phyloP scores from a whole-genome alignment of 2,329 filamentous ascomycete genomes.

The Stachybotrys chlorohalonatus region DNA sequence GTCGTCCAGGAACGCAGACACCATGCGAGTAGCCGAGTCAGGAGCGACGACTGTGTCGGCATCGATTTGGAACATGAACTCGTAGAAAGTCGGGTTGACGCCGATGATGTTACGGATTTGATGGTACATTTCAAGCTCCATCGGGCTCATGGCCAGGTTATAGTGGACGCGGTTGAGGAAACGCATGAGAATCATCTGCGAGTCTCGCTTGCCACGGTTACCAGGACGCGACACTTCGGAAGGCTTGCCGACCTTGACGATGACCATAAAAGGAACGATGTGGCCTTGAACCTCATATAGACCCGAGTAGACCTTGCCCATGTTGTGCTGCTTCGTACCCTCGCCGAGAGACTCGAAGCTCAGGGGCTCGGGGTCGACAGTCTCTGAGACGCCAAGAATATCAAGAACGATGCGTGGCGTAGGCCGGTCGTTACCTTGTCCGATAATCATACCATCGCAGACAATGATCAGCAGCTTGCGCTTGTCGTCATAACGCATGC shows the following conservation, averaged over 20 bases:
- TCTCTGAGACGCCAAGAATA: conserved; percentile 90
- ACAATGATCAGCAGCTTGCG: conserved; percentile 88
- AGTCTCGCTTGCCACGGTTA: conserved; percentile 98
- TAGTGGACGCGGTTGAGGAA: conserved; percentile 99
- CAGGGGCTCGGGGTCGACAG: conserved; percentile 86
- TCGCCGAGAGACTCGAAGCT: conserved; percentile 96
- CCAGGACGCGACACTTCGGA: conserved; percentile 91
- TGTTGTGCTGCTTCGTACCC: conserved; percentile 96
- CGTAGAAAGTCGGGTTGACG: conserved; percentile 97
- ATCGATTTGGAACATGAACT: conserved; percentile 93
- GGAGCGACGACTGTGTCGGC: conserved; percentile 89
- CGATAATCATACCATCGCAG: conserved; percentile 99
- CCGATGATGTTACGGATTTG: conserved; percentile 98
- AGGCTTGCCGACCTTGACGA: conserved; percentile 96
- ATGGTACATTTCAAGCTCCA: conserved; percentile 97
- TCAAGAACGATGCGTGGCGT: conserved; percentile 94
- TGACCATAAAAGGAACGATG: conserved; percentile 92
- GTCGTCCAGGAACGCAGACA: conserved; percentile 83
- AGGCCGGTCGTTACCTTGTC: conserved; percentile 92
- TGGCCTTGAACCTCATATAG: conserved; percentile 96
- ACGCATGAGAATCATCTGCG: conserved; percentile 96
- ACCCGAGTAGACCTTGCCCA: conserved; percentile 97
- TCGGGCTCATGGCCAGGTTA: conserved; percentile 88
- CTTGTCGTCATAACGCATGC: conserved; percentile 97
- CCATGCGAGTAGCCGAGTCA: conserved; percentile 86